Conservation (phyloP, 106 monocot species). For the Allium sativum region DNA sequence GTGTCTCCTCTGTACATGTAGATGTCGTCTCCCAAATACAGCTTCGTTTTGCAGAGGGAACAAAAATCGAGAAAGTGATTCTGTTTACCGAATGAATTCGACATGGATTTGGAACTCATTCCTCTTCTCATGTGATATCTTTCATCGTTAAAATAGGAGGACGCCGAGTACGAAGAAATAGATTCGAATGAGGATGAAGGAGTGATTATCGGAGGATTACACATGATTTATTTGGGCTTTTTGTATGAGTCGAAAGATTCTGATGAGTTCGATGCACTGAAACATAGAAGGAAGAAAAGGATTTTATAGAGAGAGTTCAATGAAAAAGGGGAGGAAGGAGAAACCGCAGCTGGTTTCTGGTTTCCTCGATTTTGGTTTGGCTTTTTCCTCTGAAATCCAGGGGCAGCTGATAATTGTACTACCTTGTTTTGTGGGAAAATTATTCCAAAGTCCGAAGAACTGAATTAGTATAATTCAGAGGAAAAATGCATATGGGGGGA, state of each 20-base stretch:
- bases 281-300: not conserved
- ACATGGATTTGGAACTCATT: not conserved
- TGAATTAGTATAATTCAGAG: too few relatives aligned
- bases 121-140: not conserved
- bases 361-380: not conserved
- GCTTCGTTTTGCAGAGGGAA: not conserved
- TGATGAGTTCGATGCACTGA: not conserved
- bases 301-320: not conserved
- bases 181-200: not conserved
- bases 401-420: too few relatives aligned
- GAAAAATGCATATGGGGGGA: too few relatives aligned
- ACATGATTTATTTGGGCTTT: not conserved
- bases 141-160: not conserved
- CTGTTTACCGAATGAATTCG: not conserved
- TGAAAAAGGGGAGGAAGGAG: not conserved
- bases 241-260: not conserved
- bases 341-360: not conserved
- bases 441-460: too few relatives aligned
- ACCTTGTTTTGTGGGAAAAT: too few relatives aligned
- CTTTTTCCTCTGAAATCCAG: too few relatives aligned
- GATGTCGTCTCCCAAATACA: not conserved
- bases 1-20: constrained; percentile 31
- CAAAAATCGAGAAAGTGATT: not conserved
- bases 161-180: not conserved
- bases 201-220: not conserved